Conservation (phyloP, 345 rosid genomes). For the Pistacia vera region DNA sequence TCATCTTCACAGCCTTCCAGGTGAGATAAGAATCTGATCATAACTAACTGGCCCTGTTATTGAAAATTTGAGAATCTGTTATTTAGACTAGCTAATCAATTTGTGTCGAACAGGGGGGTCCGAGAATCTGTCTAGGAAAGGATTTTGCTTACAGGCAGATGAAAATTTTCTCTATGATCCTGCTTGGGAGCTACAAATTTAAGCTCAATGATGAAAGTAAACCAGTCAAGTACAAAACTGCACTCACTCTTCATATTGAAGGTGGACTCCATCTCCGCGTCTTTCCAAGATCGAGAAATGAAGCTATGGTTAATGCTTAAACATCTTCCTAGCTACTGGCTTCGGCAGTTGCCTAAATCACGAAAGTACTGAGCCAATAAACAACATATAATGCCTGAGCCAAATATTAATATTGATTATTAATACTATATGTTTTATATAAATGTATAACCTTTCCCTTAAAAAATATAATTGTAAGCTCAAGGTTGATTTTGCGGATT, state of each 20-base stretch:
- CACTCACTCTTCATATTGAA: too few relatives aligned
- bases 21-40: not conserved
- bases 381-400: not conserved
- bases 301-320: not conserved
- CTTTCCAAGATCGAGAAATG: too few relatives aligned
- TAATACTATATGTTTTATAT: too few relatives aligned
- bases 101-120: constrained; percentile 24
- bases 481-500: too few relatives aligned
- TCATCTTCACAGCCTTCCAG: constrained; percentile 39
- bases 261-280: too few relatives aligned
- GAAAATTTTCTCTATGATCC: constrained; percentile 27
- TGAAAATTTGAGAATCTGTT: too few relatives aligned
- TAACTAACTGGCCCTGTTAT: not conserved
- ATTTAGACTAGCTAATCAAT: not conserved
- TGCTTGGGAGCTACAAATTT: constrained; percentile 22
- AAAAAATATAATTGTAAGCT: too few relatives aligned
- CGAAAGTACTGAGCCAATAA: too few relatives aligned
- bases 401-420: too few relatives aligned
- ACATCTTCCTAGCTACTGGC: not conserved
- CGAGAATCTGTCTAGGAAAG: constrained; percentile 36
- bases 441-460: too few relatives aligned
- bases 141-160: constrained; percentile 36
- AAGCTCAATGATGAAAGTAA: constrained; percentile 14
- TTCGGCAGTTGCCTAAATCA: too few relatives aligned
- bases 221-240: too few relatives aligned